Evolutionary conservation across 2,329 filamentous ascomycete genomes (phyloP), one percentile per base, ranked within the genome.

Genomic region (Colletotrichum spaethianum): DNA sequence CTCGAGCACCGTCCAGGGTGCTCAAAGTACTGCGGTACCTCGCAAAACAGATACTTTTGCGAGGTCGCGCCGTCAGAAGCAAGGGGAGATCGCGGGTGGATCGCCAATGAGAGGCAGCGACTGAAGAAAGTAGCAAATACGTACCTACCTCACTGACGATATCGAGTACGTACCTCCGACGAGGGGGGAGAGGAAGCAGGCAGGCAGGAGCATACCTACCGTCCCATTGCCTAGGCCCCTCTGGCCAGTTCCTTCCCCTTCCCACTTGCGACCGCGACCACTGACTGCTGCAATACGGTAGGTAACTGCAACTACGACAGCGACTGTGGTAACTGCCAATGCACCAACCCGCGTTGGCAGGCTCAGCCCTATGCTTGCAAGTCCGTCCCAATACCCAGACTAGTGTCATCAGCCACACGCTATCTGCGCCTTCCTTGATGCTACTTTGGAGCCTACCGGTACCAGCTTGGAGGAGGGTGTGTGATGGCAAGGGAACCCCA

Each of bases 291-390:
- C n/a, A n/a, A n/a, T n/a, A n/a, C n/a, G n/a, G n/a, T n/a, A n/a
- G n/a, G n/a, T n/a, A n/a, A n/a, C 33, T 33, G 33, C 33, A 8
- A 33, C 33, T 33, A 8, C 33, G 33, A 33, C 52, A n/a, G 52
- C n/a, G 53, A 23, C 33, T 38, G 38, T 33, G 20, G 52, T n/a
- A 14, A 38, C 20, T 57, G 53, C 16, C 4, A 59, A 3, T 36
- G 48, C 48, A 26, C 11, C n/a, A 28, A 42, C n/a, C 63, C 20
- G 44, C 67, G 56, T 42, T 61, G 63, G 56, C 48, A 67, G 64
- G 59, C 69, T 72, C 69, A 72, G 69, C 69, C 69, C 69, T 72
- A 72, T 69, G 52, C 57, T 63, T 26, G 40, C 50, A 63, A 72
- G 52, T 42, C 64, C 55, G 48, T 72, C 64, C 63, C 57, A 65